Conservation (phyloP, 2,329 filamentous ascomycete genomes). For the Monilinia fructigena region DNA sequence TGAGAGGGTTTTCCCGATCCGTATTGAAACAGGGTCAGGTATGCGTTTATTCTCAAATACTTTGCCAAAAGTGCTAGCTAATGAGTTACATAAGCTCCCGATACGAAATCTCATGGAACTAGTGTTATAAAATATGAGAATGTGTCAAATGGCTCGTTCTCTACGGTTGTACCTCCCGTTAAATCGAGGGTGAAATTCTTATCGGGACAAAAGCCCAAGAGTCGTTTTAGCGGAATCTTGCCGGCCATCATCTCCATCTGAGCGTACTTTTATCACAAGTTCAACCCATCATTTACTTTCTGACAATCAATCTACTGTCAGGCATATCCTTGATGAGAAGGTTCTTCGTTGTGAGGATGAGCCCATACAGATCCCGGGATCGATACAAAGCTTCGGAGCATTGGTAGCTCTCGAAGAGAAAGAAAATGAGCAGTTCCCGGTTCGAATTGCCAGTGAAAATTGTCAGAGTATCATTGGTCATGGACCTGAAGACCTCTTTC, state of each 20-base stretch:
- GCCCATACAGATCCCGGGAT: constrained; percentile 67
- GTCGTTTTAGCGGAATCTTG: constrained; percentile 2
- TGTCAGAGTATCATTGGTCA: constrained; percentile 72
- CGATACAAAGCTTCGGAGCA: constrained; percentile 71
- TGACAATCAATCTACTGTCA: not conserved
- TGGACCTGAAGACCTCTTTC: constrained; percentile 72
- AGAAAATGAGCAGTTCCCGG: constrained; percentile 62
- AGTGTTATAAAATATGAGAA: not conserved
- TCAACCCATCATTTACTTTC: constrained; percentile 13
- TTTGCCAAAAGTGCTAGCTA: not conserved
- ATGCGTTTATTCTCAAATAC: not conserved
- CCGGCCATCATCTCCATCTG: constrained; percentile 3
- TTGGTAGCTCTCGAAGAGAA: constrained; percentile 75
- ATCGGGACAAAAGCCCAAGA: constrained; percentile 7
- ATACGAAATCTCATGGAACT: too few relatives aligned
- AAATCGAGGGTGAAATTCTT: not conserved
- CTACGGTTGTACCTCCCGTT: not conserved
- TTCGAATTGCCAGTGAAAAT: constrained; percentile 80
- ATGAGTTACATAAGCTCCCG: not conserved
- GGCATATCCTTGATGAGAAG: not conserved
- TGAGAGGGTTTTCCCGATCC: constrained; percentile 23
- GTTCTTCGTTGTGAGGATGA: constrained; percentile 74
- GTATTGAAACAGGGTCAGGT: constrained; percentile 20
- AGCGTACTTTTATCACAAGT: constrained; percentile 4
- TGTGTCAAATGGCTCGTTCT: not conserved